Percentiles rank a stretch among this genome's conserved stretches.
phyloP scores from a whole-genome alignment of 257 asterid species.

The Nicotiana paniculata region DNA sequence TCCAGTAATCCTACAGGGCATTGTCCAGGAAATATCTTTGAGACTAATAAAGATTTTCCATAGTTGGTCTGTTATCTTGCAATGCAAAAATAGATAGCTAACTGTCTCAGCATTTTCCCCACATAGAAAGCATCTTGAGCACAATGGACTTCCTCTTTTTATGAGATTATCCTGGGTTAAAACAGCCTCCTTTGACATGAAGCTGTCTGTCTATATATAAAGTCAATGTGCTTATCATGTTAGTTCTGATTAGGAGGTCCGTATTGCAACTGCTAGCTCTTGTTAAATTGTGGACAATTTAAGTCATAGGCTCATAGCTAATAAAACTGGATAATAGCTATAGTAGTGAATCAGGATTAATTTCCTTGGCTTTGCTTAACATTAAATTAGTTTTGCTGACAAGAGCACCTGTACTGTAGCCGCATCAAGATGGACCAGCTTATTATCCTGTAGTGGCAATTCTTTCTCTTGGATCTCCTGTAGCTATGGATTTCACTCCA shows the following conservation, averaged over 20 bases:
- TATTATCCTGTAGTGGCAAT: constrained; percentile 91
- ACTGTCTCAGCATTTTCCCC: no score
- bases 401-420: constrained; percentile 29
- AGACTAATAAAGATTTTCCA: no score
- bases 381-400: constrained; percentile 11
- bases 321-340: not conserved
- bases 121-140: no score
- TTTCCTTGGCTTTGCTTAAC: not conserved
- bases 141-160: no score
- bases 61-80: no score
- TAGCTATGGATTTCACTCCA: constrained; percentile 78
- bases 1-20: no score
- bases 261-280: not conserved
- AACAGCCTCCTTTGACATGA: not conserved
- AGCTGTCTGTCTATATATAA: not conserved
- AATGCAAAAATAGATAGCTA: no score
- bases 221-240: not conserved
- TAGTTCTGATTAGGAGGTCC: not conserved
- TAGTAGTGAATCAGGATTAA: not conserved
- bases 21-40: no score
- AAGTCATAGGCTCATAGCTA: not conserved
- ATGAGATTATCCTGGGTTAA: no score
- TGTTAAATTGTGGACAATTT: not conserved
- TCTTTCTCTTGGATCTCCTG: constrained; percentile 83
- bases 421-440: constrained; percentile 97